Conservation (phyloP, 352 stramenopile species). For the Phytophthora vignae region DNA sequence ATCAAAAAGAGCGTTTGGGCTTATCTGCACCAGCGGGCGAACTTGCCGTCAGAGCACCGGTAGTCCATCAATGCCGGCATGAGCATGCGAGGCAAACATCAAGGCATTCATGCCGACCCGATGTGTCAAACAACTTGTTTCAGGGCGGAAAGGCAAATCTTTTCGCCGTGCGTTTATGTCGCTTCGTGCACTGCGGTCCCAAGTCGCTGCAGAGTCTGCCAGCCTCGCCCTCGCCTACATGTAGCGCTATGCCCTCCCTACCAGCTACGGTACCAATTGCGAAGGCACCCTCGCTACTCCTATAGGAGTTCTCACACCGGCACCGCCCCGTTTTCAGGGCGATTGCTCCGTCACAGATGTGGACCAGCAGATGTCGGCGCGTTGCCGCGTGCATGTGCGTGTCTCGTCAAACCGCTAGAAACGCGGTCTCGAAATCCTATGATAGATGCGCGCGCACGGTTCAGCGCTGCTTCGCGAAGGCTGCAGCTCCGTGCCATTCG, state of each 20-base stretch:
- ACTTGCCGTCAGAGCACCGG: too few relatives aligned
- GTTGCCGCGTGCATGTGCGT: constrained; percentile 24
- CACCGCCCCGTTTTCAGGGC: background rate
- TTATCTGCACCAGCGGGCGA: too few relatives aligned
- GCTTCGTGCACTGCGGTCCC: background rate
- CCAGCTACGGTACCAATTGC: too few relatives aligned
- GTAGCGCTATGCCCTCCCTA: too few relatives aligned
- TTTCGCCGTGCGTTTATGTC: background rate
- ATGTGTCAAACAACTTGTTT: background rate
- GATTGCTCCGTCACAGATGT: background rate
- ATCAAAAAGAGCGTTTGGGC: too few relatives aligned
- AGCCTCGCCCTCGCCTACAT: too few relatives aligned
- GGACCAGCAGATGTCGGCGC: constrained; percentile 6
- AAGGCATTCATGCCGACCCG: background rate
- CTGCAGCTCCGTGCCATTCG: constrained; percentile 24
- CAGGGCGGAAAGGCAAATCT: background rate
- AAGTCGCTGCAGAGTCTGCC: background rate
- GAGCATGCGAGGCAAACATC: background rate
- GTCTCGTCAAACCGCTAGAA: constrained; percentile 29
- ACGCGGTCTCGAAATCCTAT: constrained; percentile 23
- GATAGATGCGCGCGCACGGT: constrained; percentile 6
- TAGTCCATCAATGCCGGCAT: background rate
- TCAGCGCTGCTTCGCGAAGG: background rate
- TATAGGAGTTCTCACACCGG: too few relatives aligned
- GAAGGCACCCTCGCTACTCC: too few relatives aligned